Percentiles rank a stretch among this genome's conserved stretches.
phyloP scores from a whole-genome alignment of 345 rosid species.

The Crucihimalaya himalaica region DNA sequence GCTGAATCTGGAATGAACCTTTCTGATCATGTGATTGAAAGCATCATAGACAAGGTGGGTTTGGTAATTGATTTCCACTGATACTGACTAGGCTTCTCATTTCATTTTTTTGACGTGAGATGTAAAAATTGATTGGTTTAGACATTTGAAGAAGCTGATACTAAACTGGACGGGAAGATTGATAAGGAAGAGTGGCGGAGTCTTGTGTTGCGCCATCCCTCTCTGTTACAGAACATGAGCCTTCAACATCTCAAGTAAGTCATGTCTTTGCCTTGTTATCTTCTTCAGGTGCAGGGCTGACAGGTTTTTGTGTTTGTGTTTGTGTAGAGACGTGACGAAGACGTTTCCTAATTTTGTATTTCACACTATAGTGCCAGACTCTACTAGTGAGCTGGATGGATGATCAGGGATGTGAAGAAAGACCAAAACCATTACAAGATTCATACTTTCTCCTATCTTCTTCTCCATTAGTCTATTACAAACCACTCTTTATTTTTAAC shows the following conservation, averaged over 20 bases:
- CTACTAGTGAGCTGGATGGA: slow-evolving; percentile 8
- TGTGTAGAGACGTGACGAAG: slow-evolving; percentile 73
- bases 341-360: slow-evolving; percentile 87
- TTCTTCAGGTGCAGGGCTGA: not conserved
- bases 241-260: slow-evolving; percentile 79
- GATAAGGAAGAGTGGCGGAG: slow-evolving; percentile 79
- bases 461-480: not conserved
- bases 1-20: slow-evolving; percentile 83
- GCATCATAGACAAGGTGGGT: slow-evolving; percentile 75
- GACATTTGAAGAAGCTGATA: slow-evolving; percentile 82
- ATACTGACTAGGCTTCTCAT: slow-evolving; percentile 1
- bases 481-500: not conserved
- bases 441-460: not conserved
- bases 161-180: slow-evolving; percentile 69
- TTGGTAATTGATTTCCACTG: not conserved
- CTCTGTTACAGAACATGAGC: slow-evolving; percentile 66
- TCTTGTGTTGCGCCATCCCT: slow-evolving; percentile 74
- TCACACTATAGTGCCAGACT: slow-evolving; percentile 51
- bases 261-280: not conserved
- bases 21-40: slow-evolving; percentile 70
- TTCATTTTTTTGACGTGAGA: not conserved
- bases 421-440: slow-evolving; percentile 14
- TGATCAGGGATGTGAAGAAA: slow-evolving; percentile 20
- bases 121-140: slow-evolving; percentile 32
- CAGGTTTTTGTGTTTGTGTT: not conserved